These are phyloP conservation scores for Quercus phellos DNA, from an alignment of 331 rosid species.

Conservation along the genomic window DNA sequence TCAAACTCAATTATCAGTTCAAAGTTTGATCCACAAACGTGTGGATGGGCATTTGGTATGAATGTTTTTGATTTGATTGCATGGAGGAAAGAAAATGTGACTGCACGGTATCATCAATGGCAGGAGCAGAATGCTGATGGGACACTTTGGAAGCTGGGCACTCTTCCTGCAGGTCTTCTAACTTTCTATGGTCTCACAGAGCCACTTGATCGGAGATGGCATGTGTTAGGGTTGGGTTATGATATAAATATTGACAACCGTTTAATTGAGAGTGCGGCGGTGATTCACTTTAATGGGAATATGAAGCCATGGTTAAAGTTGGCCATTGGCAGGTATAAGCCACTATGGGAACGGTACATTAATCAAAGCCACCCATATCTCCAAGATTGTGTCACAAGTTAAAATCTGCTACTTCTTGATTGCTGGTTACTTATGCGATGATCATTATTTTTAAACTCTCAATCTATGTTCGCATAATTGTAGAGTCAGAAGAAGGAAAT, in stretches of 20 bases:
- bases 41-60: conserved; percentile 99
- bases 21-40: conserved; percentile 93
- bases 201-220: conserved; percentile 99
- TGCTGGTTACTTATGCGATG: conserved; percentile 40
- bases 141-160: conserved; percentile 86
- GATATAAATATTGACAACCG: conserved; percentile 79
- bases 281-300: conserved; percentile 89
- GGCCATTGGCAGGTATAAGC: conserved; percentile 80
- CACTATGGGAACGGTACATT: conserved; percentile 80
- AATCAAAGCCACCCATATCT: conserved; percentile 77
- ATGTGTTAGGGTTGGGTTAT: conserved; percentile 89
- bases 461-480: conserved; percentile 36
- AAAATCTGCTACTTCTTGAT: conserved; percentile 53
- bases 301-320: conserved; percentile 99
- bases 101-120: conserved; percentile 86
- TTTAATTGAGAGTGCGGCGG: conserved; percentile 87
- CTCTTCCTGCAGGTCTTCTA: conserved; percentile 90
- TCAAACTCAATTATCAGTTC: conserved; percentile 83
- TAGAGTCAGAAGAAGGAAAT: conserved; percentile 62
- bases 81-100: conserved; percentile 86
- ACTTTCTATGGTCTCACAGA: conserved; percentile 92
- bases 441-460: conserved; percentile 25
- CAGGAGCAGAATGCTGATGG: conserved; percentile 83
- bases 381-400: conserved; percentile 68
- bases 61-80: conserved; percentile 85